Base-by-base conservation (phyloP, 202 grass and related monocot species). In the Panicum virgatum region DNA sequence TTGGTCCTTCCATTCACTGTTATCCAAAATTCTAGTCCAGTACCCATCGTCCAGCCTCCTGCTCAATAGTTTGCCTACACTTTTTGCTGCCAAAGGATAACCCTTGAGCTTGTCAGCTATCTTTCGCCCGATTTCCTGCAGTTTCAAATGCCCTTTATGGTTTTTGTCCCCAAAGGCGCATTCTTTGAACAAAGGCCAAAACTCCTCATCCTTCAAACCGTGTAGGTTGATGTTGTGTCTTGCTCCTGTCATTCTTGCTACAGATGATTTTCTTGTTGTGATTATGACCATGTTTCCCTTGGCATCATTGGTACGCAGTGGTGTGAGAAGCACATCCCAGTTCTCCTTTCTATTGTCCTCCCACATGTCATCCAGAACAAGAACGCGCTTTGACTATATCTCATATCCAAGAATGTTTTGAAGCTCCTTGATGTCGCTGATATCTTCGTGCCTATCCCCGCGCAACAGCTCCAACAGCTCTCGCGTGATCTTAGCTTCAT, bases 331-430 rank as follows among this genome's bases (percentile, higher is more conserved):
- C 4, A 19, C 5, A 22, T 19, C 6, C 87, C 87, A 85, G 36
- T 68, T 22, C 43, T 42, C 47, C 7, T 0, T 80, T 7, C 67
- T 32, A 0, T 48, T 70, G 3, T 88, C 25, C 53, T 83, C 84
- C 73, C 80, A 86, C 36, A 89, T 30, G 9, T 89, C 87, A 20
- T 89, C 87, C 15, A 86, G 1, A 36, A 86, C 52, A 0, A 89
- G 32, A 32, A 32, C 32, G 32, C 32, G 32, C 4, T 32, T 32
- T 32, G 32, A 32, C 32, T 32, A 3, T 32, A 32, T 32, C 32
- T 32, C 32, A 32, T 32, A 32, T 32, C 32, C 32, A 32, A 32
- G 32, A 32, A 32, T 32, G 32, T 32, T 32, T 32, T 32, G 32
- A 3, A 32, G 32, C 32, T 32, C 32, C 32, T 32, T 32, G 3